These are phyloP conservation scores for Meyerozyma guilliermondii DNA, from an alignment of 1,139 yeast genomes.

Conservation along the genomic window DNA sequence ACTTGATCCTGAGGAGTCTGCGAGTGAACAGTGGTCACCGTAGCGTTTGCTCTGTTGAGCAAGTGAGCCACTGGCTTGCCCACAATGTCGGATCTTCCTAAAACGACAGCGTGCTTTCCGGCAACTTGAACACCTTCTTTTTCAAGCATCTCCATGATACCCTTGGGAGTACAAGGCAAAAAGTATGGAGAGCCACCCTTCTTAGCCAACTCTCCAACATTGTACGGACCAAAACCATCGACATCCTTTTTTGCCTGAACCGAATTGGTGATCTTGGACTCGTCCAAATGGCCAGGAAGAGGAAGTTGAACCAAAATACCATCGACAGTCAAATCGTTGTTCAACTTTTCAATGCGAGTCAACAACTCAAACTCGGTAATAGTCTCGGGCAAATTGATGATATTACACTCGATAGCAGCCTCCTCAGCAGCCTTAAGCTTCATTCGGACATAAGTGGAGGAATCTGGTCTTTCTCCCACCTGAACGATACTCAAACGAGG, in stretches of 20 bases:
- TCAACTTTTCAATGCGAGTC: constrained; percentile 54
- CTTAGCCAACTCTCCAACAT: constrained; percentile 89
- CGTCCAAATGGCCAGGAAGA: constrained; percentile 77
- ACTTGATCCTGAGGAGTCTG: constrained; percentile 56
- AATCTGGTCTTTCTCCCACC: constrained; percentile 87
- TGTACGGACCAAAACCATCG: constrained; percentile 89
- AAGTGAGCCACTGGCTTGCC: constrained; percentile 77
- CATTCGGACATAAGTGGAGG: constrained; percentile 92
- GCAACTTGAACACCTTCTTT: constrained; percentile 55
- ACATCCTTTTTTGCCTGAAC: constrained; percentile 83
- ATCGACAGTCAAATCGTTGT: constrained; percentile 65
- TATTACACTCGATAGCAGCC: constrained; percentile 69
- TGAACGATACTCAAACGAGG: constrained; percentile 84
- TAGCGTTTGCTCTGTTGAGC: constrained; percentile 66
- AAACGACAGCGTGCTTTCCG: constrained; percentile 87
- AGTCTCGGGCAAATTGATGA: constrained; percentile 62
- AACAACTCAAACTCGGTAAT: constrained; percentile 57
- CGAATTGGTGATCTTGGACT: constrained; percentile 69
- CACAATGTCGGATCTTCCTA: constrained; percentile 87
- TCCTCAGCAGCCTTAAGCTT: constrained; percentile 88
- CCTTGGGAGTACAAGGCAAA: constrained; percentile 96
- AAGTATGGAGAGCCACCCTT: constrained; percentile 82
- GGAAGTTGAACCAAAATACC: constrained; percentile 94
- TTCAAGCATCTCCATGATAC: constrained; percentile 74
- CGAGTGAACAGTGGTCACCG: constrained; percentile 55